phyloP scores from a whole-genome alignment of 129 eudicot genomes.

The Artemisia argyi region DNA sequence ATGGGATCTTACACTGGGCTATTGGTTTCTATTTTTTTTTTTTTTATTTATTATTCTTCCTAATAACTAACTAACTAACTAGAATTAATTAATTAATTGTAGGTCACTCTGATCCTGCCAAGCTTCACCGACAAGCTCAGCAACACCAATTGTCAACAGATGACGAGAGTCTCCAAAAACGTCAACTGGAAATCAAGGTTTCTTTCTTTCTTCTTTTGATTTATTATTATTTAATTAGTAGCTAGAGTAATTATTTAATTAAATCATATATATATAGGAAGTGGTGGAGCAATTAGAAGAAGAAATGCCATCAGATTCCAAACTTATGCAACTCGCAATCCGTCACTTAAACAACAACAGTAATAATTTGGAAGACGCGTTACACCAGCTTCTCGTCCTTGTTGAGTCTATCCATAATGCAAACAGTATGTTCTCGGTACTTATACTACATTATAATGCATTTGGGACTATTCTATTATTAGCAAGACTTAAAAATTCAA shows the following conservation, averaged over 20 bases:
- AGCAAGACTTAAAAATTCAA: too few relatives aligned
- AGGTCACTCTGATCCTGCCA: constrained; percentile 91
- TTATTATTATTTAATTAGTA: background rate
- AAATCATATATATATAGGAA: too few relatives aligned
- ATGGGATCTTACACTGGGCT: constrained; percentile 97
- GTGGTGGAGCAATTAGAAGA: constrained; percentile 63
- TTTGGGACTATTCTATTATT: too few relatives aligned
- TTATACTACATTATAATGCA: too few relatives aligned
- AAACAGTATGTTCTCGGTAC: too few relatives aligned
- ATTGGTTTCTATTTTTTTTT: constrained; percentile 43
- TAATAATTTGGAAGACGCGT: constrained; percentile 52
- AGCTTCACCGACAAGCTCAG: constrained; percentile 61
- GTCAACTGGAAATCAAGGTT: constrained; percentile 79
- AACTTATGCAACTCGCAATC: constrained; percentile 76
- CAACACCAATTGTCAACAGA: constrained; percentile 51
- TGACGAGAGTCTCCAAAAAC: constrained; percentile 57
- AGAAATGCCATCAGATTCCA: constrained; percentile 80
- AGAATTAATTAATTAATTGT: background rate
- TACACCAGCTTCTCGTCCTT: constrained; percentile 79
- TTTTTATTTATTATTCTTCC: background rate
- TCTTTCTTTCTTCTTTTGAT: constrained; percentile 8
- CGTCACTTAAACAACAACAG: constrained; percentile 47
- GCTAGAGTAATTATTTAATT: too few relatives aligned
- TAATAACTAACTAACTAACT: background rate
- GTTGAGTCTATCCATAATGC: constrained; percentile 95